Evolutionary conservation across 2,329 filamentous ascomycete species (phyloP).

Genomic region (Anthostomella pinea): DNA sequence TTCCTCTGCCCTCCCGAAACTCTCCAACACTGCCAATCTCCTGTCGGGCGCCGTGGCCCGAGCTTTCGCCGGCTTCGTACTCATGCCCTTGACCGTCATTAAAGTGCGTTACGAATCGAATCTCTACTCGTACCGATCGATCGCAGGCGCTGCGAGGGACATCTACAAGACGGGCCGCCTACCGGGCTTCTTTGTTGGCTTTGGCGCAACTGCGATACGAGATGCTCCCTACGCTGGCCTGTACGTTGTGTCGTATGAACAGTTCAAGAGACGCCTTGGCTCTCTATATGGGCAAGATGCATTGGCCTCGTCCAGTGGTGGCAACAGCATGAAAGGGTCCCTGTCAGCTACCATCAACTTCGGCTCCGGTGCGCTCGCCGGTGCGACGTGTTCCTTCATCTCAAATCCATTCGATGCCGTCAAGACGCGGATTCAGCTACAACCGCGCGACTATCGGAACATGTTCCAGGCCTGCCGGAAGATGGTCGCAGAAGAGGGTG

Average conservation of each 20-base stretch:
- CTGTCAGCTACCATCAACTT: constrained; percentile 76
- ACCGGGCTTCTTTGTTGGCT: constrained; percentile 87
- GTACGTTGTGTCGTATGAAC: constrained; percentile 93
- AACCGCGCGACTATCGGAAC: constrained; percentile 79
- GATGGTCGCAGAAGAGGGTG: constrained; percentile 80
- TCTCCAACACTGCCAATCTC: constrained; percentile 83
- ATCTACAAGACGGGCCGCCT: constrained; percentile 72
- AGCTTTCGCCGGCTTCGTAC: constrained; percentile 80
- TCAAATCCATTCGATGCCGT: constrained; percentile 97
- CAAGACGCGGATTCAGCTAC: constrained; percentile 91
- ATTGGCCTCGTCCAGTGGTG: constrained; percentile 2
- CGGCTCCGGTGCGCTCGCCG: constrained; percentile 74
- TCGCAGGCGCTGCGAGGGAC: constrained; percentile 68
- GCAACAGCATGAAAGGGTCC: constrained; percentile 33
- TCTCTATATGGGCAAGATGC: constrained; percentile 20
- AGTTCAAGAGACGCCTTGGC: constrained; percentile 65
- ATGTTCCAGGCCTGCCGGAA: constrained; percentile 71
- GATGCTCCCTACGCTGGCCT: constrained; percentile 96
- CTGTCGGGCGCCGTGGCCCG: constrained; percentile 80
- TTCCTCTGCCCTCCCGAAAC: constrained; percentile 74
- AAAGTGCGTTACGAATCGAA: constrained; percentile 95
- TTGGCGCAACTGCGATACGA: constrained; percentile 86
- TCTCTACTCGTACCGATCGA: constrained; percentile 77
- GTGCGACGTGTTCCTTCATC: constrained; percentile 76
- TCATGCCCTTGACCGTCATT: constrained; percentile 95